phyloP scores from a whole-genome alignment of 2,329 filamentous ascomycete genomes.

The Claviceps maximensis region DNA sequence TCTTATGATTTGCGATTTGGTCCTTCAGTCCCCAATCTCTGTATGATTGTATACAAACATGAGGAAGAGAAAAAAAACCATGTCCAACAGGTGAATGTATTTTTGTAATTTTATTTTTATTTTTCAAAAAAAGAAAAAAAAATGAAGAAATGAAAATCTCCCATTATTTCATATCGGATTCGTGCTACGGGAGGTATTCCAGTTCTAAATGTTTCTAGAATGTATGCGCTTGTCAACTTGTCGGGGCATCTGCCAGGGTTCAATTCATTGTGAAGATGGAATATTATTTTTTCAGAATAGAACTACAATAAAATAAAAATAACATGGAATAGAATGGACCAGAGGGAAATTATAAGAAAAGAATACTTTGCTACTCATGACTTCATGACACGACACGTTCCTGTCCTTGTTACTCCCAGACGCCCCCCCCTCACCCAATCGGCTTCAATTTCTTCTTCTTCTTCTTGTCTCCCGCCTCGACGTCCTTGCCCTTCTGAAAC shows the following conservation, averaged over 20 bases:
- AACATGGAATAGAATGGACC: not conserved
- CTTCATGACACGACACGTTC: not conserved
- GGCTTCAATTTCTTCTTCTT: constrained; percentile 61
- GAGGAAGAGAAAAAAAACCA: too few species aligned
- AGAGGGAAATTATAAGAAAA: not conserved
- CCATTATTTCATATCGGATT: not conserved
- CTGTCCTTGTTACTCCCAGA: not conserved
- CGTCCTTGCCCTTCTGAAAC: constrained; percentile 65
- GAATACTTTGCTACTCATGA: not conserved
- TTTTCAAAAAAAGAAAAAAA: not conserved
- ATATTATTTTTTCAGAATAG: too few species aligned
- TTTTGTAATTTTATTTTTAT: too few species aligned
- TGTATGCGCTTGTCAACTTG: too few species aligned
- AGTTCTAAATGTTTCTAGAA: too few species aligned
- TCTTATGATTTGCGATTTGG: not conserved
- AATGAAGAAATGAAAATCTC: not conserved
- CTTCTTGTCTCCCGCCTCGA: constrained; percentile 38
- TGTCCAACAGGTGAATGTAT: too few species aligned
- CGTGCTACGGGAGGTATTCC: too few species aligned
- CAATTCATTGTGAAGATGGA: too few species aligned
- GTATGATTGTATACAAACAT: not conserved
- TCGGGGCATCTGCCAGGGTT: too few species aligned
- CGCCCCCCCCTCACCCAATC: constrained; percentile 29
- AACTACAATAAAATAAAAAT: constrained; percentile 6
- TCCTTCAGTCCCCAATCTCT: too few species aligned